Conservation (phyloP, 306 rosid species). For the Trifolium fragiferum region DNA sequence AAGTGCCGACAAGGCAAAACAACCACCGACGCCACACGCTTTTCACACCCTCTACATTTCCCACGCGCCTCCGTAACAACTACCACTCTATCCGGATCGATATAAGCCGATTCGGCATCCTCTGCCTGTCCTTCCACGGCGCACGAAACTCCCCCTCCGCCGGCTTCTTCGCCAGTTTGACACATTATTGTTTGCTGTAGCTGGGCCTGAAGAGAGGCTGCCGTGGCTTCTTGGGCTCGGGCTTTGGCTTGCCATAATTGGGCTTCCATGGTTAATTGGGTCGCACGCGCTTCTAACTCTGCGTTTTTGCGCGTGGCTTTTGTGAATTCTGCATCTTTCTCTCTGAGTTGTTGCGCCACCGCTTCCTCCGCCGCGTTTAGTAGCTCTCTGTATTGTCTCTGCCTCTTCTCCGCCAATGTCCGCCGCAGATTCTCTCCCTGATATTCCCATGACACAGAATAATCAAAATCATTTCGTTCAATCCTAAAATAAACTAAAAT, state of each 20-base stretch:
- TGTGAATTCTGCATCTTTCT: constrained; percentile 71
- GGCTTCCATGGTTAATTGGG: constrained; percentile 73
- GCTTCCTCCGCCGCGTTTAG: constrained; percentile 72
- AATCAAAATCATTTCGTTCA: neutral
- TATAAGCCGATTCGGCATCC: constrained; percentile 77
- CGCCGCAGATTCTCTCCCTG: constrained; percentile 80
- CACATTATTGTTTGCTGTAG: constrained; percentile 72
- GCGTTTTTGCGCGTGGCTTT: constrained; percentile 75
- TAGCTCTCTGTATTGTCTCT: constrained; percentile 65
- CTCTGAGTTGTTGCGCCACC: constrained; percentile 57
- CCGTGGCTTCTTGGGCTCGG: constrained; percentile 71
- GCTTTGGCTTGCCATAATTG: constrained; percentile 90
- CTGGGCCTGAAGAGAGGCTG: constrained; percentile 71
- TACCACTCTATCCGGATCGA: constrained; percentile 69
- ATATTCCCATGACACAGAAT: neutral
- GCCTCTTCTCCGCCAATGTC: constrained; percentile 77
- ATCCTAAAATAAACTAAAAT: neutral
- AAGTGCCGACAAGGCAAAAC: constrained; percentile 90
- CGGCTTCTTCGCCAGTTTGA: constrained; percentile 39
- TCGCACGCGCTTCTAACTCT: constrained; percentile 85
- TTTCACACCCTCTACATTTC: constrained; percentile 74
- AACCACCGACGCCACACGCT: constrained; percentile 77
- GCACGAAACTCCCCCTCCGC: constrained; percentile 42
- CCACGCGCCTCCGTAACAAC: constrained; percentile 47
- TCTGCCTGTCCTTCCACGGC: constrained; percentile 69